These are phyloP conservation scores for Manihot esculenta DNA, from an alignment of 441 rosid genomes.

Conservation along the genomic window DNA sequence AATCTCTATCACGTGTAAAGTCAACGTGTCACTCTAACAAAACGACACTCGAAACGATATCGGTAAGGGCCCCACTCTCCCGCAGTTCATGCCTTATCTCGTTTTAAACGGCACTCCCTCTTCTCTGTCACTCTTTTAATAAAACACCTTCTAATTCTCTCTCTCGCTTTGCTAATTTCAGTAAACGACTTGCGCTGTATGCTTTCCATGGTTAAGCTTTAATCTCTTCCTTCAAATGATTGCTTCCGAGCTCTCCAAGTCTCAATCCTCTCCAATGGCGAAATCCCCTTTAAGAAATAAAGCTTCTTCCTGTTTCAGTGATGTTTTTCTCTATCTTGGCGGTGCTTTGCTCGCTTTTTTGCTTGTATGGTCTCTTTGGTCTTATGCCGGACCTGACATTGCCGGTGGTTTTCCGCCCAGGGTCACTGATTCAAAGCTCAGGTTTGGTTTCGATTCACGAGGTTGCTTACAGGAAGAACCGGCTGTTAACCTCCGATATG, in stretches of 20 bases:
- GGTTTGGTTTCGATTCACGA: neutral
- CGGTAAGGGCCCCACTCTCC: no score
- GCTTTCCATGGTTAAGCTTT: neutral
- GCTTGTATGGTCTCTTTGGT: slow-evolving; percentile 57
- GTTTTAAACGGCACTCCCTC: no score
- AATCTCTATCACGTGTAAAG: no score
- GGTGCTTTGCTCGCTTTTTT: slow-evolving; percentile 49
- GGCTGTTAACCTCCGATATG: slow-evolving; percentile 39
- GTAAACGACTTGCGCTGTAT: no score
- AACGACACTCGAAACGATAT: no score
- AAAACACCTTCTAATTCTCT: no score
- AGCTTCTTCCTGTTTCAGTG: slow-evolving; percentile 33
- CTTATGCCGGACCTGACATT: slow-evolving; percentile 29
- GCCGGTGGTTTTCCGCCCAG: slow-evolving; percentile 11
- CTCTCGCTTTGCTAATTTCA: no score
- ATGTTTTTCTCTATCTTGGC: slow-evolving; percentile 46
- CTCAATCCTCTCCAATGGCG: slow-evolving; percentile 48
- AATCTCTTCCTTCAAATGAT: slow-evolving; percentile 30
- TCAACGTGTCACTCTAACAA: no score
- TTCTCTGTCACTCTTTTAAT: no score
- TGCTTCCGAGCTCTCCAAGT: slow-evolving; percentile 29
- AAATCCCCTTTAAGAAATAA: slow-evolving; percentile 41
- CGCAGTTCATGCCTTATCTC: no score
- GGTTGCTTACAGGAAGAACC: slow-evolving; percentile 17
- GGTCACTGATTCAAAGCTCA: slow-evolving; percentile 1